These are phyloP conservation scores for Isabelozyma rhagii DNA, from an alignment of 805 yeast genomes.

Conservation along the genomic window DNA sequence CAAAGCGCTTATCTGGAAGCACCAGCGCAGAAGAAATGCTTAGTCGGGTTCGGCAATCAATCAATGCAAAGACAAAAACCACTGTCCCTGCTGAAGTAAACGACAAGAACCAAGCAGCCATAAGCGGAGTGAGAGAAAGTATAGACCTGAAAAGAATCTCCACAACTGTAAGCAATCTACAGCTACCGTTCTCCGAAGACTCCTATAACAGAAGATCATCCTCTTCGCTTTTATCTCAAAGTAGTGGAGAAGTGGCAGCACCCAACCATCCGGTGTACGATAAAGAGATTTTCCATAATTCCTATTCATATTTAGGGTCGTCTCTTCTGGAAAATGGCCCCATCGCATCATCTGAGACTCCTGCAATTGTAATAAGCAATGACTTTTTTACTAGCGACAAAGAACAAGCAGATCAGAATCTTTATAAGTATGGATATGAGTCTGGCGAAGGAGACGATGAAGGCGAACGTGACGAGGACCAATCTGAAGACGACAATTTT, in stretches of 20 bases:
- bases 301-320: slow-evolving; percentile 25
- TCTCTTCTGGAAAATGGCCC: slow-evolving; percentile 17
- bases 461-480: neutral
- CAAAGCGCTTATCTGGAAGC: neutral
- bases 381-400: neutral
- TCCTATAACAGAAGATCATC: neutral
- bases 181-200: neutral
- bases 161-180: neutral
- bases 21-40: slow-evolving; percentile 27
- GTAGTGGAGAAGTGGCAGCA: neutral
- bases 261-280: neutral
- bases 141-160: slow-evolving; percentile 32
- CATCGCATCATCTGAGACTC: slow-evolving; percentile 4
- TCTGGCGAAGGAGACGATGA: neutral
- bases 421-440: neutral
- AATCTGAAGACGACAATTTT: neutral
- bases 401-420: neutral
- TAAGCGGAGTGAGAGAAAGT: slow-evolving; percentile 33
- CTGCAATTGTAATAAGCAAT: neutral
- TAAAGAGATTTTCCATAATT: slow-evolving; percentile 9
- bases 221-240: slow-evolving; percentile 1
- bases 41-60: slow-evolving; percentile 24
- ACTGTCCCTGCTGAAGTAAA: slow-evolving; percentile 11
- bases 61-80: slow-evolving; percentile 23
- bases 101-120: slow-evolving; percentile 16